Conservation (phyloP, 2,329 filamentous ascomycete genomes). For the Cladophialophora yegresii region DNA sequence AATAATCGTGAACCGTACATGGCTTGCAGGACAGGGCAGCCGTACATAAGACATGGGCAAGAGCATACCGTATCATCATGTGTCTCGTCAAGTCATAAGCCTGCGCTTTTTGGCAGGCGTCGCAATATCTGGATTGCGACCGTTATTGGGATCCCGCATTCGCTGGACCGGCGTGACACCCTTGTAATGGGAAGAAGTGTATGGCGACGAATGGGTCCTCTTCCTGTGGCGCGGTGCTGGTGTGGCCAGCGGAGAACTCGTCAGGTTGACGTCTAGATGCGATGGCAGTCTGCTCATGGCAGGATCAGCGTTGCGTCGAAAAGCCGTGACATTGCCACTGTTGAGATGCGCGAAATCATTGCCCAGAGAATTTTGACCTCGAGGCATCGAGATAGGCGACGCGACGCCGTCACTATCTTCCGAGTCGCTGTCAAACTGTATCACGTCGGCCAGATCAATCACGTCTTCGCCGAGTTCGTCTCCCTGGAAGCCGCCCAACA, state of each 20-base stretch:
- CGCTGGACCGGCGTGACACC: constrained; percentile 37
- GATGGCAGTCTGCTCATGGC: constrained; percentile 47
- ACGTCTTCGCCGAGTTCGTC: constrained; percentile 64
- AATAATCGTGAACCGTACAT: constrained; percentile 26
- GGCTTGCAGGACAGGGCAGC: constrained; percentile 14
- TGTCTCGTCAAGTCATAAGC: constrained; percentile 32
- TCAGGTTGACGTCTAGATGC: constrained; percentile 42
- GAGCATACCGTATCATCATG: constrained; percentile 27
- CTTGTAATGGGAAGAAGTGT: constrained; percentile 36
- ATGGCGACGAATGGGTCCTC: constrained; percentile 34
- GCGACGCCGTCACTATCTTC: constrained; percentile 48
- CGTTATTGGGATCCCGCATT: constrained; percentile 34
- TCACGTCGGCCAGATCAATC: constrained; percentile 69
- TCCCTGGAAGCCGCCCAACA: constrained; percentile 57
- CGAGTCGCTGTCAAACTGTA: constrained; percentile 64
- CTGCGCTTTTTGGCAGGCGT: constrained; percentile 32
- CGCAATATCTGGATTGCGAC: constrained; percentile 29
- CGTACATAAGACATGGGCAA: constrained; percentile 21
- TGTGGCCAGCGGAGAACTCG: constrained; percentile 31
- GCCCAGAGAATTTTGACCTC: constrained; percentile 26
- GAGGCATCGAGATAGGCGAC: constrained; percentile 49
- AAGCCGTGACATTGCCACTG: constrained; percentile 72
- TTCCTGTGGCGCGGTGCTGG: constrained; percentile 30
- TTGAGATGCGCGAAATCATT: constrained; percentile 52
- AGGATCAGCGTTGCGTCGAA: constrained; percentile 62